Base-by-base conservation (phyloP, 257 asterid species). In the Fraxinus excelsior region DNA sequence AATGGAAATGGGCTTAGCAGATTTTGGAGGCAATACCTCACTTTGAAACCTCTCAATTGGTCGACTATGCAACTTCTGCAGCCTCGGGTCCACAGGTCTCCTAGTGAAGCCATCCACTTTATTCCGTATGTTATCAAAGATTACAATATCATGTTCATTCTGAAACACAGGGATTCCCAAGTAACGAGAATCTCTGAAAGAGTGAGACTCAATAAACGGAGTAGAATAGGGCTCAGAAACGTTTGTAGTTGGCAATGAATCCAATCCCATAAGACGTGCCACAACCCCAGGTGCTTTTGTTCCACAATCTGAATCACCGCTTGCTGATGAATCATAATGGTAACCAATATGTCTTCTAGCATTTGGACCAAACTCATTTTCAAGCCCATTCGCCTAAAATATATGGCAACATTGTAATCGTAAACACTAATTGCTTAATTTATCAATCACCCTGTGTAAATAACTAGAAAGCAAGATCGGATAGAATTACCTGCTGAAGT, bases 251-350 rank as follows among this genome's bases (percentile, higher is more conserved):
- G 97, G 99, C 86, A 96, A 82, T 10, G 97, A 88, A 82, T 91
- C 99, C 74, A 96, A 84, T 75, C 99, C 99, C 99, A 96, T 96
- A 35, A 96, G 97, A 75, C 99, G 97, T 53, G 99, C 99, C 70
- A 96, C 98, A 68, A 93, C 99, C 73, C 98, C 96, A 67, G 99
- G 97, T 66, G 96, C 89, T 82, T 85, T 90, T 71, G 87, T 81
- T 72, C 85, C 92, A 78, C 78, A 81, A 65, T 85, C 88, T 46
- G 85, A 86, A 82, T 93, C 97, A 49, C 87, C 88, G 75, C 80
- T 87, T 71, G 82, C 85, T 53, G 96, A 87, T 46, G 94, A 84
- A 85, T 88, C 91, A 73, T 85, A 76, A 42, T 81, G 85, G 79
- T 88, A 88, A 70, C 86, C 91, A 56, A 32, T 78, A 21, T 81